A percentile compares a stretch with the other conserved stretches of the same genome.
Conservation (phyloP, 345 rosid genomes). For the Passiflora organensis region DNA sequence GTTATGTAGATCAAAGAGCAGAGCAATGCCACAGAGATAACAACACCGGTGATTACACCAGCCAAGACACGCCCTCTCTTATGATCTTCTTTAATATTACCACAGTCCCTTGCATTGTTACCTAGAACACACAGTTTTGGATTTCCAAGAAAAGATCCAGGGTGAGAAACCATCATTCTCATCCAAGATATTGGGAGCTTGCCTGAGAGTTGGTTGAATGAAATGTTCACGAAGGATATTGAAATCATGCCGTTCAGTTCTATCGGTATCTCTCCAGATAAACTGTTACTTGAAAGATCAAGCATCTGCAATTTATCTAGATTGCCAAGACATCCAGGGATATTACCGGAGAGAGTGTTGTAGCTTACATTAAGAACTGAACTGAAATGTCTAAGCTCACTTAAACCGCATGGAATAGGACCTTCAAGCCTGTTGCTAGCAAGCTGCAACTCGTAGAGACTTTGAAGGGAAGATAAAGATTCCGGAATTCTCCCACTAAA, state of each 20-base stretch:
- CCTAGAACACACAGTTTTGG: conserved; percentile 22
- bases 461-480: conserved; percentile 22
- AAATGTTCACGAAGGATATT: conserved; percentile 29
- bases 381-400: conserved; percentile 32
- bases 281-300: conserved; percentile 37
- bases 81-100: conserved; percentile 9
- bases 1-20: conserved; percentile 19
- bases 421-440: conserved; percentile 33
- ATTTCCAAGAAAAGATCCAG: conserved; percentile 33
- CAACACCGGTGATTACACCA: conserved; percentile 17
- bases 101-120: conserved; percentile 13
- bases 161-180: conserved; percentile 22
- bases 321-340: conserved; percentile 35
- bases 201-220: conserved; percentile 33
- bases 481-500: conserved; percentile 34
- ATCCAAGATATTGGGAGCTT: conserved; percentile 28
- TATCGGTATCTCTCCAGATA: conserved; percentile 27
- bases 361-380: conserved; percentile 33
- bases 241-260: conserved; percentile 32
- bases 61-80: conserved; percentile 16
- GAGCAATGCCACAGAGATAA: conserved; percentile 26
- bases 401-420: conserved; percentile 33
- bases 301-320: conserved; percentile 32
- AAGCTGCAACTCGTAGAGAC: conserved; percentile 32
- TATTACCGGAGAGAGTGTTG: conserved; percentile 30